These are phyloP conservation scores for Alopecurus myosuroides DNA, from an alignment of 176 grass and related monocot species.

Conservation along the genomic window DNA sequence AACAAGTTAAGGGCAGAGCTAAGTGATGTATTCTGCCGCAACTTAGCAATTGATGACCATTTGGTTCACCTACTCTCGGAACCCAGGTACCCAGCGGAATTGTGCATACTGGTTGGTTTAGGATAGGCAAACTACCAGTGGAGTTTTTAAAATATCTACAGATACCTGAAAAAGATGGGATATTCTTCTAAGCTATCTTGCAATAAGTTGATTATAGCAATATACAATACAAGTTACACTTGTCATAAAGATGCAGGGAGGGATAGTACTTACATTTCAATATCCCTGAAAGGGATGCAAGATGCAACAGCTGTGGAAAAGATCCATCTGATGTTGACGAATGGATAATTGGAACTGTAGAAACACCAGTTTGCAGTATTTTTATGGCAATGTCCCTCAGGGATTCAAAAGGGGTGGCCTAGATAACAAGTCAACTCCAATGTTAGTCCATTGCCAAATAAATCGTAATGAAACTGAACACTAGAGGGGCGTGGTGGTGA, in stretches of 20 bases:
- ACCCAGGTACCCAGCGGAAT: conserved; percentile 93
- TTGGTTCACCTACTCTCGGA: conserved; percentile 84
- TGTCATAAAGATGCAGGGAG: background rate
- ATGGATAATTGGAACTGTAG: conserved; percentile 79
- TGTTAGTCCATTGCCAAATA: conserved; percentile 18
- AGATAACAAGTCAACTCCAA: conserved; percentile 1
- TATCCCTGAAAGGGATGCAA: conserved; percentile 95
- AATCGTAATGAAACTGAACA: background rate
- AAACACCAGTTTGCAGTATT: conserved; percentile 78
- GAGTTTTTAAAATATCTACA: conserved; percentile 96
- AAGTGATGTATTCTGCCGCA: conserved; percentile 65
- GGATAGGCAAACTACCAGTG: conserved; percentile 71
- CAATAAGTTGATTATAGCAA: background rate
- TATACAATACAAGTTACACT: background rate
- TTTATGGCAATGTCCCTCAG: conserved; percentile 82
- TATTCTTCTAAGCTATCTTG: background rate
- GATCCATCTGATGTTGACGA: conserved; percentile 79
- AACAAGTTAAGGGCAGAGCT: conserved; percentile 78
- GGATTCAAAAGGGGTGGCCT: conserved; percentile 84
- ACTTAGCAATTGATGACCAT: conserved; percentile 60
- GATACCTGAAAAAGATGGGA: conserved; percentile 52
- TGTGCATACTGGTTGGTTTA: conserved; percentile 74
- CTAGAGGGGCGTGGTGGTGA: background rate
- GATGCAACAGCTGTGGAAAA: conserved; percentile 91
- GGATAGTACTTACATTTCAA: conserved; percentile 73